Evolutionary conservation across 345 rosid species (phyloP).

Genomic region (Salix caprea): DNA sequence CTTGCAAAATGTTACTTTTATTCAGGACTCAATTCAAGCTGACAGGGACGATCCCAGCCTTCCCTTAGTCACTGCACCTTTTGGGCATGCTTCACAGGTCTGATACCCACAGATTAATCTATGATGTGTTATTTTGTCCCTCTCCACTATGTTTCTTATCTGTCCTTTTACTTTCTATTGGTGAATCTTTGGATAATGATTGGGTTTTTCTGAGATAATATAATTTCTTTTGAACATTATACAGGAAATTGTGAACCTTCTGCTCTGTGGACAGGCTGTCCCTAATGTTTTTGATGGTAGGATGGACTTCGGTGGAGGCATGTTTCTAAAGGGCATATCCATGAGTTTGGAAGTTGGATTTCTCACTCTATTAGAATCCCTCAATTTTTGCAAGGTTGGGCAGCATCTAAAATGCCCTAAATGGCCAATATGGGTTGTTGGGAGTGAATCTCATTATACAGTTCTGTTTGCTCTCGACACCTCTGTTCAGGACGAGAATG

Average conservation of each 20-base stretch:
- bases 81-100: slow-evolving; percentile 99
- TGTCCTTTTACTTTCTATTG: neutral
- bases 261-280: slow-evolving; percentile 94
- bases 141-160: neutral
- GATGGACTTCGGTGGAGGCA: slow-evolving; percentile 96
- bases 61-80: slow-evolving; percentile 94
- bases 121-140: neutral
- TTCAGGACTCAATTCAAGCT: slow-evolving; percentile 76
- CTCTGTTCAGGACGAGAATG: slow-evolving; percentile 87
- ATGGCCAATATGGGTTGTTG: slow-evolving; percentile 99
- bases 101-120: slow-evolving; percentile 1
- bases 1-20: neutral
- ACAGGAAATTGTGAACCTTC: slow-evolving; percentile 92
- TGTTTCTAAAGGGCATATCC: slow-evolving; percentile 87
- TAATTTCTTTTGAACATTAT: slow-evolving; percentile 13
- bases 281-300: slow-evolving; percentile 93
- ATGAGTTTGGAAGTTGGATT: slow-evolving; percentile 88
- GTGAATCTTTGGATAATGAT: slow-evolving; percentile 1
- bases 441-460: slow-evolving; percentile 97
- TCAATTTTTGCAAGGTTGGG: slow-evolving; percentile 94
- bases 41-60: slow-evolving; percentile 94
- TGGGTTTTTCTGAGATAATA: slow-evolving; percentile 2
- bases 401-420: slow-evolving; percentile 83
- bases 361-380: slow-evolving; percentile 90
- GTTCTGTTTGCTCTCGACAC: slow-evolving; percentile 88